Evolutionary conservation across 805 yeast genomes (phyloP).

Genomic region (Tetrapisispora arboricola): DNA sequence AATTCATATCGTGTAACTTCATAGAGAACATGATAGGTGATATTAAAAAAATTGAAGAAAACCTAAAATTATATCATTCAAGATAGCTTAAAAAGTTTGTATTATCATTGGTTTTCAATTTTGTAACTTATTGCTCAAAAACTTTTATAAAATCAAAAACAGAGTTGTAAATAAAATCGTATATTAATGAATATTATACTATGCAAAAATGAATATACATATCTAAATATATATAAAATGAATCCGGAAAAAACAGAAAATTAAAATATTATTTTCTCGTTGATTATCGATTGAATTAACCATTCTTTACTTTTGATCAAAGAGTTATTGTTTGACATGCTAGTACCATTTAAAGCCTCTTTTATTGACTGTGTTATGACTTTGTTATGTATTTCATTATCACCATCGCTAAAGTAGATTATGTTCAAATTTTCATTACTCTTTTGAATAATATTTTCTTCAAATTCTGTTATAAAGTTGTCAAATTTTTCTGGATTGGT

Average conservation of each 20-base stretch:
- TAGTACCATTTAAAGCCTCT: neutral
- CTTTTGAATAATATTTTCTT: neutral
- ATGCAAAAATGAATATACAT: neutral
- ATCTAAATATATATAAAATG: conserved; percentile 2
- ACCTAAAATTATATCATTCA: neutral
- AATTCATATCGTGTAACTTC: conserved; percentile 21
- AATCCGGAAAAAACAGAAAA: conserved; percentile 1
- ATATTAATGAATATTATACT: neutral
- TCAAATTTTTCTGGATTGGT: conserved; percentile 1
- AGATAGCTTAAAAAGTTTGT: too few relatives aligned
- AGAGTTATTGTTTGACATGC: conserved; percentile 1
- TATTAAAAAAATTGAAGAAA: conserved; percentile 13
- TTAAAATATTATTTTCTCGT: conserved; percentile 9
- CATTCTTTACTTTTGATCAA: conserved; percentile 25
- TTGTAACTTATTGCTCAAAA: too few relatives aligned
- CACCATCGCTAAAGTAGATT: neutral
- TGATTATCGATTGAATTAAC: conserved; percentile 26
- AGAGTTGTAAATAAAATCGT: conserved; percentile 1
- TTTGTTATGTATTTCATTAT: neutral
- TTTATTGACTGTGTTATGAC: conserved; percentile 1
- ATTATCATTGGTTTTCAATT: too few relatives aligned
- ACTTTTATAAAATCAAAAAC: too few relatives aligned
- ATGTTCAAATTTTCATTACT: neutral
- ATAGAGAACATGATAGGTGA: conserved; percentile 20
- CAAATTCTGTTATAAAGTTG: neutral